Evolutionary conservation across 2,329 filamentous ascomycete species (phyloP).

Genomic region (Amylocarpus encephaloides): DNA sequence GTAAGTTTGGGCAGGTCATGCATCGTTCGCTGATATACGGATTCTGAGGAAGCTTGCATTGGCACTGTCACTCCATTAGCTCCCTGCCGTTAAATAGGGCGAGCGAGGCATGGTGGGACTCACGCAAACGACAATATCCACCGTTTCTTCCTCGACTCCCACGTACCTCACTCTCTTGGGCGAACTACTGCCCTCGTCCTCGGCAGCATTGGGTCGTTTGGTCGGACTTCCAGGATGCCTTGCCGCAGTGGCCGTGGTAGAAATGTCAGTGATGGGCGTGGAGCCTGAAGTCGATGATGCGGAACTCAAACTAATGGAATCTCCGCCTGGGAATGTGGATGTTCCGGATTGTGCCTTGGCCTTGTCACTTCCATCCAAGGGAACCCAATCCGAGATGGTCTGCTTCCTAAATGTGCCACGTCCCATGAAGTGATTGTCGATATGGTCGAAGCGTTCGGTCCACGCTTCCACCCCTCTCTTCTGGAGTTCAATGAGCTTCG

Average conservation of each 20-base stretch:
- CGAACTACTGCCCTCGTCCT: too few species aligned
- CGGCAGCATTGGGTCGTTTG: too few species aligned
- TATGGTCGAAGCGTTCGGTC: constrained; percentile 64
- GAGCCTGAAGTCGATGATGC: constrained; percentile 3
- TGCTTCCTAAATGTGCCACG: constrained; percentile 35
- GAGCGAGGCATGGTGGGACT: background rate
- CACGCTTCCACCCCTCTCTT: constrained; percentile 47
- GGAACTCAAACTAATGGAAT: background rate
- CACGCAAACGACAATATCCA: background rate
- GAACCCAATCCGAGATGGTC: constrained; percentile 50
- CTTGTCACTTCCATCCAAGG: constrained; percentile 21
- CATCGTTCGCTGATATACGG: constrained; percentile 12
- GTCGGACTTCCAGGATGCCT: background rate
- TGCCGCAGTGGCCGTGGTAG: background rate
- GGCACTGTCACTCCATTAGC: background rate
- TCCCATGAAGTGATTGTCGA: constrained; percentile 64
- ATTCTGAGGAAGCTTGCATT: constrained; percentile 16
- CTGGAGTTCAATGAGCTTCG: constrained; percentile 41
- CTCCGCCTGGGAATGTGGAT: constrained; percentile 2
- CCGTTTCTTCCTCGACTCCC: background rate
- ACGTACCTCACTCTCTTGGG: background rate
- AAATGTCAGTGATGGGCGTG: too few species aligned
- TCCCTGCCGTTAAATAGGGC: background rate
- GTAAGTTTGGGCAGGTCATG: constrained; percentile 10
- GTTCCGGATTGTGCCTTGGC: constrained; percentile 14